Conservation (phyloP, 78 protist species). For the Bigelowiella natans region DNA sequence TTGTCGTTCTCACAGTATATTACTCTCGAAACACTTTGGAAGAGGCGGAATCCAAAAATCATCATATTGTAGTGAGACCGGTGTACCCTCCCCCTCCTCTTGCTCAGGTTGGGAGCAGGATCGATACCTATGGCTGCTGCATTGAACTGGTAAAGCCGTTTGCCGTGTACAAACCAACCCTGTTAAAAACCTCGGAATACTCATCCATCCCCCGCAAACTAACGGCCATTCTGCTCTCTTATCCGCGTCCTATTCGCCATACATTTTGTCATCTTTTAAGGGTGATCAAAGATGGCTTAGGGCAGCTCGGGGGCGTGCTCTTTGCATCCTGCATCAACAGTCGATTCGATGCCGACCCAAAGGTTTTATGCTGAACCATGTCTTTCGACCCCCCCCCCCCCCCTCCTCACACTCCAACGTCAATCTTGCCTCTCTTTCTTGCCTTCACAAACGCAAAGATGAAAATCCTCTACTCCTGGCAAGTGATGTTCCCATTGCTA, state of each 20-base stretch:
- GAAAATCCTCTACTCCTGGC: too few relatives aligned
- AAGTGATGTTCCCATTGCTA: too few relatives aligned
- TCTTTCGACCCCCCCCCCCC: too few relatives aligned
- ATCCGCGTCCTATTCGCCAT: neutral
- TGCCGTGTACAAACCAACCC: neutral
- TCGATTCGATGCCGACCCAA: neutral
- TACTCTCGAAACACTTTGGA: neutral
- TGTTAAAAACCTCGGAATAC: neutral
- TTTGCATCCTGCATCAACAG: neutral
- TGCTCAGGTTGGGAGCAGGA: neutral
- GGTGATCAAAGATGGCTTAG: neutral
- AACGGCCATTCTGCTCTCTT: neutral
- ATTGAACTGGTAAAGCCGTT: neutral
- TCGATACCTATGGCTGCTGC: neutral
- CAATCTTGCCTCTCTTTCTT: too few relatives aligned
- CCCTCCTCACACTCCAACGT: too few relatives aligned
- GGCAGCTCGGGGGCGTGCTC: neutral
- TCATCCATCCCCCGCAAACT: neutral
- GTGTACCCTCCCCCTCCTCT: too few relatives aligned
- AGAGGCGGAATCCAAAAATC: neutral
- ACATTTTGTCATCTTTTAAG: neutral
- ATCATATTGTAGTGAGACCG: too few relatives aligned
- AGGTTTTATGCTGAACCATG: too few relatives aligned
- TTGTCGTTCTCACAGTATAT: too few relatives aligned
- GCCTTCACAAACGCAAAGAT: too few relatives aligned